Conservation (phyloP, 2,329 filamentous ascomycete species). For the Claviceps fusiformis region DNA sequence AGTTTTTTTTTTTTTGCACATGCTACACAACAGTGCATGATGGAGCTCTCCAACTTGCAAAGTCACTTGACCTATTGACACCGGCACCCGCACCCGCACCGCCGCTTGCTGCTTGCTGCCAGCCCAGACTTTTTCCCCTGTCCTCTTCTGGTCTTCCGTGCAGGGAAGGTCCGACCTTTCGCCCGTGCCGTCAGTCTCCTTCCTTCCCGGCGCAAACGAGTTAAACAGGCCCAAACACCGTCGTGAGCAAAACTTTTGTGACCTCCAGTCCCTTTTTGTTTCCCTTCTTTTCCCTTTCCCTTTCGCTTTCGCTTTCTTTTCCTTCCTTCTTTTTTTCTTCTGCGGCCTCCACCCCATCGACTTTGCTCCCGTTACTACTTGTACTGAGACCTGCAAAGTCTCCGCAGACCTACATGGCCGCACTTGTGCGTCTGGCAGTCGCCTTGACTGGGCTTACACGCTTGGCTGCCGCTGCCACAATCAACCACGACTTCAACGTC, state of each 20-base stretch:
- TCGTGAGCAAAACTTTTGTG: not conserved
- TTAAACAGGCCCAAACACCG: not conserved
- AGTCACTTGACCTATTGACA: too few species aligned
- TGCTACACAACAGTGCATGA: too few species aligned
- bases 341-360: not conserved
- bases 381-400: not conserved
- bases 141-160: not conserved
- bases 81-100: too few species aligned
- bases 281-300: not conserved
- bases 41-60: too few species aligned
- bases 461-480: conserved; percentile 23
- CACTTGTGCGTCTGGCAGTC: conserved; percentile 7
- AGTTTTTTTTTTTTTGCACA: too few species aligned
- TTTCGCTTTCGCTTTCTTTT: not conserved
- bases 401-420: conserved; percentile 6
- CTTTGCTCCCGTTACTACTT: not conserved
- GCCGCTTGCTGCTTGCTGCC: too few species aligned
- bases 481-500: conserved; percentile 53
- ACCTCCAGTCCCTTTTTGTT: not conserved
- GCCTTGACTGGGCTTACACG: conserved; percentile 8
- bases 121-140: too few species aligned
- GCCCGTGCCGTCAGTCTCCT: not conserved
- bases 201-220: not conserved
- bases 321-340: not conserved
- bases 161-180: not conserved